These are phyloP conservation scores for Salinomyces thailandicus DNA, from an alignment of 2,329 filamentous ascomycete genomes.

Conservation along the genomic window DNA sequence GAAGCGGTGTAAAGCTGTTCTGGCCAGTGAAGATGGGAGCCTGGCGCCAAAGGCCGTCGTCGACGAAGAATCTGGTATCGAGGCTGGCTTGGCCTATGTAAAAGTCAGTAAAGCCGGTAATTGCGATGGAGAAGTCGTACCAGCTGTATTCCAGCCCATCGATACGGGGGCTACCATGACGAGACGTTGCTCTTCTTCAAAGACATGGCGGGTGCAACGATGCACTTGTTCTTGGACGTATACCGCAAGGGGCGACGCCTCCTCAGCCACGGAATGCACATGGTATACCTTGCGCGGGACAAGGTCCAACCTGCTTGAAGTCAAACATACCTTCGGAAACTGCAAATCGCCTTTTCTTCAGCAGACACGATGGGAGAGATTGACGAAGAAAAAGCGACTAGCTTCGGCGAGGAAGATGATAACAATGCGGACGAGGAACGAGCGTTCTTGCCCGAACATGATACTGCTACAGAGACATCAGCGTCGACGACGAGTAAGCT, in stretches of 20 bases:
- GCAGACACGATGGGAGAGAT: neutral
- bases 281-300: neutral
- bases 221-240: neutral
- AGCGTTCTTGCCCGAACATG: neutral
- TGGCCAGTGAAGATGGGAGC: conserved; percentile 60
- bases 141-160: neutral
- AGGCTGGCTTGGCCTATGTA: conserved; percentile 28
- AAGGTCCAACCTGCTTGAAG: neutral
- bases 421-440: neutral
- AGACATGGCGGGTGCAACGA: too few species aligned
- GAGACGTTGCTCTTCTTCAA: too few species aligned
- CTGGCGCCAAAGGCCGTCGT: conserved; percentile 58
- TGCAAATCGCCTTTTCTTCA: too few species aligned
- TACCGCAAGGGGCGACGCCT: neutral
- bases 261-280: neutral
- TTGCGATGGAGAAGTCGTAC: too few species aligned
- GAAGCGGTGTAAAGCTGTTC: conserved; percentile 58
- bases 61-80: conserved; percentile 35
- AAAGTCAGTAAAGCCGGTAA: neutral
- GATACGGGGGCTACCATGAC: neutral
- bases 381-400: neutral
- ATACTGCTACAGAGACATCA: neutral
- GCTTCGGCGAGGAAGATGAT: neutral
- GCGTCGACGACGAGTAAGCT: neutral
- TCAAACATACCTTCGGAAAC: too few species aligned